Evolutionary conservation across 768 basidiomycete species (phyloP).

Genomic region (Pleurotus eryngii): DNA sequence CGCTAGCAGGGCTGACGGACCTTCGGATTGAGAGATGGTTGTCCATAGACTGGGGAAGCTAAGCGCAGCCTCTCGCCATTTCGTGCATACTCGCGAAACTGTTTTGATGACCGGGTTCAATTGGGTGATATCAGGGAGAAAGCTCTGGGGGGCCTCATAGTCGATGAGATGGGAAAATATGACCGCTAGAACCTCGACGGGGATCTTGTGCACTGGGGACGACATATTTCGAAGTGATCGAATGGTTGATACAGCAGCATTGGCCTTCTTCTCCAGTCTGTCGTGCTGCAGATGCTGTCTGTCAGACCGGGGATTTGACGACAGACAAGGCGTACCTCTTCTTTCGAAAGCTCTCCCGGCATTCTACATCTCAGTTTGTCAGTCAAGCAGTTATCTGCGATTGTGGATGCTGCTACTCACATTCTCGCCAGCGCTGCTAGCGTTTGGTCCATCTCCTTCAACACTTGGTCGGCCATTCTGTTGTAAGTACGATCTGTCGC

Average conservation of each 20-base stretch:
- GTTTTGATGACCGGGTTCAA: neutral
- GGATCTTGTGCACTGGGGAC: constrained; percentile 1
- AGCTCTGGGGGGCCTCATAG: neutral
- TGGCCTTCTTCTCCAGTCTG: neutral
- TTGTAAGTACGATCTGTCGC: neutral
- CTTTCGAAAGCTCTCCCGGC: neutral
- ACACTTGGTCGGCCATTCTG: neutral
- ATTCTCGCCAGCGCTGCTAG: neutral
- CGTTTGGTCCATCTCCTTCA: neutral
- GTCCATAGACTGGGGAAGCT: neutral
- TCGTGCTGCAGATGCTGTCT: neutral
- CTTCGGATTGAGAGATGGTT: neutral
- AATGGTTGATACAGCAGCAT: constrained; percentile 2
- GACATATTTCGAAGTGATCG: constrained; percentile 6
- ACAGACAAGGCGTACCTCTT: neutral
- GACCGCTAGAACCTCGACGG: constrained; percentile 3
- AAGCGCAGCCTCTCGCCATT: constrained; percentile 4
- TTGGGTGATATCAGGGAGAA: neutral
- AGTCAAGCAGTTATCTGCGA: neutral
- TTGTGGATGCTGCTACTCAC: neutral
- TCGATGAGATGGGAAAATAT: neutral
- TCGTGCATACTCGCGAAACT: neutral
- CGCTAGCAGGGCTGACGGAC: neutral
- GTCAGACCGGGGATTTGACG: neutral
- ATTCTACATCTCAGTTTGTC: neutral